Conservation (phyloP, 2,329 filamentous ascomycete species). For the Didymella segeticola region DNA sequence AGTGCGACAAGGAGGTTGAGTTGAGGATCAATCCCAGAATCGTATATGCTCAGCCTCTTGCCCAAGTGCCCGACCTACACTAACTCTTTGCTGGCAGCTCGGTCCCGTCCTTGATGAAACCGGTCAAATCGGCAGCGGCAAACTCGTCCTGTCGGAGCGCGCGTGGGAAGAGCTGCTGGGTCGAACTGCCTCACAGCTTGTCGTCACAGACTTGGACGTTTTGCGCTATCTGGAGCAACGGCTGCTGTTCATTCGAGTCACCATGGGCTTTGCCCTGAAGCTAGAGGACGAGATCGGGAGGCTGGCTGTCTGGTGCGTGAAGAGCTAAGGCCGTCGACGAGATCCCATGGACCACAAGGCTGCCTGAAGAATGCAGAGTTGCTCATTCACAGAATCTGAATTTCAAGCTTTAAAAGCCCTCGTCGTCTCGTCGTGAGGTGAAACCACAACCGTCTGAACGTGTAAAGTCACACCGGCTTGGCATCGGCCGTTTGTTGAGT, state of each 20-base stretch:
- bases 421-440: too few relatives aligned
- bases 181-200: slow-evolving; percentile 53
- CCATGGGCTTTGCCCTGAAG: slow-evolving; percentile 63
- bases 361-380: too few relatives aligned
- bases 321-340: slow-evolving; percentile 28
- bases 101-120: slow-evolving; percentile 62
- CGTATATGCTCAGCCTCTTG: slow-evolving; percentile 28
- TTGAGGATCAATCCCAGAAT: slow-evolving; percentile 54
- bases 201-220: slow-evolving; percentile 46
- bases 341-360: too few relatives aligned
- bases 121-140: slow-evolving; percentile 58
- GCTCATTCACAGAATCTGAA: too few relatives aligned
- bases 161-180: slow-evolving; percentile 63
- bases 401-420: too few relatives aligned
- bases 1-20: slow-evolving; percentile 47
- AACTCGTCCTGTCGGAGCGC: slow-evolving; percentile 60
- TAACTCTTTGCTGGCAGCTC: slow-evolving; percentile 35
- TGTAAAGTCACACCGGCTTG: slow-evolving; percentile 9
- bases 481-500: slow-evolving; percentile 8
- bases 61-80: neutral
- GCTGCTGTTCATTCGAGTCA: slow-evolving; percentile 60
- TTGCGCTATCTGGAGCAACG: slow-evolving; percentile 60
- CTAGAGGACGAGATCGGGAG: slow-evolving; percentile 40
- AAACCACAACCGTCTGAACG: neutral
- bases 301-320: slow-evolving; percentile 44